These are phyloP conservation scores for Wallacemonas sp. DNA, from an alignment of 208 protist species.

Conservation along the genomic window DNA sequence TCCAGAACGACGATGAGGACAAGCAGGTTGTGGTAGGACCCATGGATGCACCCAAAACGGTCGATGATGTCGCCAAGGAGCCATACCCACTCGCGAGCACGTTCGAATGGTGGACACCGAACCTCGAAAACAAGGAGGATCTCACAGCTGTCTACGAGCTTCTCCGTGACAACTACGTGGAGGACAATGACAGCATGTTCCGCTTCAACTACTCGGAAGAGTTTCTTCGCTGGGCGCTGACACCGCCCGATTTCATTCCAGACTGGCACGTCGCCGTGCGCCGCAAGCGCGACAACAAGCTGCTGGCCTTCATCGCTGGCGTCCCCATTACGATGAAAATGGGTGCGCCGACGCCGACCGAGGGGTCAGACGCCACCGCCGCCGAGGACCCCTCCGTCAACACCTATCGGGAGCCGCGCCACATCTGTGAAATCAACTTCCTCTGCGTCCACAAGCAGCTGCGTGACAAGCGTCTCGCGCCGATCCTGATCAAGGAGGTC, in stretches of 20 bases:
- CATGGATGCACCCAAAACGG: constrained; percentile 64
- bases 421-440: constrained; percentile 99
- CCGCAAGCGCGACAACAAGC: constrained; percentile 79
- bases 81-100: constrained; percentile 90
- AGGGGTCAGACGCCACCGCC: constrained; percentile 13
- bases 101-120: constrained; percentile 95
- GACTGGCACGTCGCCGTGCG: constrained; percentile 98
- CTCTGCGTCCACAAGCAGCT: constrained; percentile 99
- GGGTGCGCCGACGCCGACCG: constrained; percentile 40
- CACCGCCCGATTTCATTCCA: constrained; percentile 92
- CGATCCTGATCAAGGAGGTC: constrained; percentile 99
- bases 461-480: constrained; percentile 96
- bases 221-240: constrained; percentile 98
- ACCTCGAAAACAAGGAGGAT: constrained; percentile 86
- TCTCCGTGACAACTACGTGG: constrained; percentile 99
- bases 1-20: constrained; percentile 41
- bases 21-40: constrained; percentile 37
- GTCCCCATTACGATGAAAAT: constrained; percentile 92
- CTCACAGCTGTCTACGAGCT: constrained; percentile 91
- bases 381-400: constrained; percentile 6
- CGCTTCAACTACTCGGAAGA: constrained; percentile 99
- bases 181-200: constrained; percentile 99
- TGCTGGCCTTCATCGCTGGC: constrained; percentile 98
- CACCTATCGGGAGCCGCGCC: constrained; percentile 46
- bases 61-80: constrained; percentile 87